phyloP scores from a whole-genome alignment of 2,329 filamentous ascomycete genomes.

The Aspergillus fumigatus region DNA sequence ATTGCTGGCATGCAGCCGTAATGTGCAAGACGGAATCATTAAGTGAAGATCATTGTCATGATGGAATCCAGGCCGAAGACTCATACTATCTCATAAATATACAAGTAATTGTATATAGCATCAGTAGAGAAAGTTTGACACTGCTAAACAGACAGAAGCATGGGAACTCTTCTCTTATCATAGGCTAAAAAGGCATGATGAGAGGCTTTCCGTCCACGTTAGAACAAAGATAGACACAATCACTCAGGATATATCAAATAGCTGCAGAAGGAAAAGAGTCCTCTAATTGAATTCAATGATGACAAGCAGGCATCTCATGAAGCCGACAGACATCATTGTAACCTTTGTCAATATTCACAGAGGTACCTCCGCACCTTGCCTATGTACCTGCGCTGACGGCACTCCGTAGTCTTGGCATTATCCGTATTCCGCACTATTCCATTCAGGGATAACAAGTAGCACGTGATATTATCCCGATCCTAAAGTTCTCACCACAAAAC shows the following conservation, averaged over 20 bases:
- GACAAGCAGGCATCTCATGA: too few species aligned
- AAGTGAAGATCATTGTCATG: not conserved
- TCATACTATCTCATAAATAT: not conserved
- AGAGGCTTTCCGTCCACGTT: not conserved
- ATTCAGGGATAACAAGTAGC: not conserved
- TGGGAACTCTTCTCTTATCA: not conserved
- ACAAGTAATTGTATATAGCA: too few species aligned
- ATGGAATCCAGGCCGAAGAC: not conserved
- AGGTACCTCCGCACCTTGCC: not conserved
- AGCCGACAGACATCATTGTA: not conserved
- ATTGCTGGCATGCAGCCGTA: too few species aligned
- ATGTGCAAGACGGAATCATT: not conserved
- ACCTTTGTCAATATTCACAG: not conserved
- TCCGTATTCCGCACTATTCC: not conserved
- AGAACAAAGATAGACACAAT: not conserved
- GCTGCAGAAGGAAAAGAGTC: too few species aligned
- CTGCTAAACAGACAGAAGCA: too few species aligned
- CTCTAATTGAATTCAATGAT: too few species aligned
- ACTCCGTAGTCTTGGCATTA: not conserved
- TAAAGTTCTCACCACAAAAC: constrained; percentile 9
- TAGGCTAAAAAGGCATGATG: not conserved
- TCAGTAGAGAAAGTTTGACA: too few species aligned
- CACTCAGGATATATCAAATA: too few species aligned
- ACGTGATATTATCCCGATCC: not conserved
- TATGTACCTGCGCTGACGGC: not conserved